Evolutionary conservation across 495 filamentous ascomycete species (phyloP).

Genomic region (Penicillium riverlandense): DNA sequence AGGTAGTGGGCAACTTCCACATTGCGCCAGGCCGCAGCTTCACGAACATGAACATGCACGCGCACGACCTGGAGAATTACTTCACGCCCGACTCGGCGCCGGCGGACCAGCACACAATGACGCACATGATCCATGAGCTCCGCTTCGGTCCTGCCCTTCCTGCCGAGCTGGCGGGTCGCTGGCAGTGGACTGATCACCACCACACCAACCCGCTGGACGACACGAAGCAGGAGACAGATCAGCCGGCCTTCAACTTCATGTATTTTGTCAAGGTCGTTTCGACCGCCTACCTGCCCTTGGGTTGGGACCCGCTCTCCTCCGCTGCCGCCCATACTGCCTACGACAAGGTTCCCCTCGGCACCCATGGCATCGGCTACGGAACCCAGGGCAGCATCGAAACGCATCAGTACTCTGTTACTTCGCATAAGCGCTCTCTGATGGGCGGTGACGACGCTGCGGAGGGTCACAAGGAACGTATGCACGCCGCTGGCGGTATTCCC

Average conservation of each 20-base stretch:
- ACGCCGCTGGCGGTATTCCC: conserved; percentile 84
- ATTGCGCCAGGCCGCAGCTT: conserved; percentile 93
- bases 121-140: conserved; percentile 82
- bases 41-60: conserved; percentile 90
- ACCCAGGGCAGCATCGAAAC: conserved; percentile 82
- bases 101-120: conserved; percentile 72
- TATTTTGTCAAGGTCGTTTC: conserved; percentile 99
- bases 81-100: conserved; percentile 48
- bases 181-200: conserved; percentile 85
- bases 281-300: conserved; percentile 87
- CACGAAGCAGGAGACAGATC: conserved; percentile 67
- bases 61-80: conserved; percentile 94
- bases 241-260: conserved; percentile 91
- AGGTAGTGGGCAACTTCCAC: conserved; percentile 98
- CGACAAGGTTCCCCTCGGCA: conserved; percentile 53
- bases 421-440: conserved; percentile 76
- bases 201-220: conserved; percentile 88
- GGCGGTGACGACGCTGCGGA: conserved; percentile 78
- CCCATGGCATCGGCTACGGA: conserved; percentile 48
- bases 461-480: conserved; percentile 83
- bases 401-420: conserved; percentile 95
- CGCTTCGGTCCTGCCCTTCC: conserved; percentile 92
- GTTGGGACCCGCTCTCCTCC: conserved; percentile 56
- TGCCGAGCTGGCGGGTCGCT: conserved; percentile 54
- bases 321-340: conserved; percentile 39